A percentile compares a stretch with the other conserved stretches of the same genome.
Evolutionary conservation across 1,284 basidiomycete species (phyloP).

Genomic region (Filobasidium uniguttulatum): DNA sequence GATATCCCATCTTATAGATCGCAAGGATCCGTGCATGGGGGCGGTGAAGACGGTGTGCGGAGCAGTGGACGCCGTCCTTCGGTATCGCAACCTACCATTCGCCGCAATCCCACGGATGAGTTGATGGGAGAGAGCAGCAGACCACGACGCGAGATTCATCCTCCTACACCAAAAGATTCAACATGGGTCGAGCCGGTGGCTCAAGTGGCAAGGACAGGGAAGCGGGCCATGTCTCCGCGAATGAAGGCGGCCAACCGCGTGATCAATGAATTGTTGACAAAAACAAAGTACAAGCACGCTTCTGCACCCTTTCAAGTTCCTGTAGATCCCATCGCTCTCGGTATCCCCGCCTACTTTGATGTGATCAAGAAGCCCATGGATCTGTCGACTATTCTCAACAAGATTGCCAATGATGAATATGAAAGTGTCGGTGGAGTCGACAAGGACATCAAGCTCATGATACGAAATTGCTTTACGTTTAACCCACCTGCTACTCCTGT

Average conservation of each 20-base stretch:
- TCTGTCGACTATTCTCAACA: slow-evolving; percentile 69
- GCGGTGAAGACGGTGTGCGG: too few species aligned
- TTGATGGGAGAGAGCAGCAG: slow-evolving; percentile 39
- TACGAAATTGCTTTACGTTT: slow-evolving; percentile 83
- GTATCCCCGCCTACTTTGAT: slow-evolving; percentile 73
- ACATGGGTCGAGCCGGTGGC: slow-evolving; percentile 53
- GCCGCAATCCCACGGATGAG: slow-evolving; percentile 32
- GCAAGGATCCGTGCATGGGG: not conserved
- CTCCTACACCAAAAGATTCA: slow-evolving; percentile 81
- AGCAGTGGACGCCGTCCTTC: slow-evolving; percentile 25
- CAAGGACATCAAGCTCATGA: slow-evolving; percentile 85
- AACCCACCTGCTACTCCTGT: slow-evolving; percentile 82
- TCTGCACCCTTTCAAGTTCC: slow-evolving; percentile 85
- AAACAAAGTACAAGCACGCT: slow-evolving; percentile 59
- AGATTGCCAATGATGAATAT: slow-evolving; percentile 66
- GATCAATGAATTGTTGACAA: slow-evolving; percentile 55
- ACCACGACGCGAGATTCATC: slow-evolving; percentile 93
- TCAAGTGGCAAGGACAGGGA: slow-evolving; percentile 36
- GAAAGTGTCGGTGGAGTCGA: slow-evolving; percentile 61
- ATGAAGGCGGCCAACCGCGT: slow-evolving; percentile 62
- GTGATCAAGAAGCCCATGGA: slow-evolving; percentile 93
- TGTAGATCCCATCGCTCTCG: slow-evolving; percentile 66
- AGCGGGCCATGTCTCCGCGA: slow-evolving; percentile 52
- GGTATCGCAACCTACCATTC: slow-evolving; percentile 30
- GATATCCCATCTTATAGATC: not conserved